These are phyloP conservation scores for Hansenula sp. DNA, from an alignment of 1,139 yeast species.

Conservation along the genomic window DNA sequence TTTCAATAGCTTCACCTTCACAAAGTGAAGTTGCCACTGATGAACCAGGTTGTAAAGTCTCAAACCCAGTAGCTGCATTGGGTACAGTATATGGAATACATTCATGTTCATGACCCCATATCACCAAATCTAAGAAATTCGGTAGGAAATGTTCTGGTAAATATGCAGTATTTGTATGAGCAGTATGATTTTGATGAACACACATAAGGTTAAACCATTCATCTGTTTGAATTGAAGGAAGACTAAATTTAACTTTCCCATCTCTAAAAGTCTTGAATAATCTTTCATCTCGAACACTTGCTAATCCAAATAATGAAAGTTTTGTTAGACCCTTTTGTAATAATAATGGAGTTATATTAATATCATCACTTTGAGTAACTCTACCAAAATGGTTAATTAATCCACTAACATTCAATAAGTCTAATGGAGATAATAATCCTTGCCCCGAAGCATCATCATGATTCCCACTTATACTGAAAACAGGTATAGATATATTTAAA, in stretches of 20 bases:
- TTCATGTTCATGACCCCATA: constrained; percentile 99
- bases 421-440: constrained; percentile 82
- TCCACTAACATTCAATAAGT: constrained; percentile 77
- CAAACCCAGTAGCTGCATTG: constrained; percentile 67
- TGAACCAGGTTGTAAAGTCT: constrained; percentile 89
- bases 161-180: constrained; percentile 76
- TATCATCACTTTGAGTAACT: constrained; percentile 69
- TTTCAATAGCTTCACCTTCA: constrained; percentile 78
- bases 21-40: constrained; percentile 88
- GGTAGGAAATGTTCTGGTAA: constrained; percentile 86
- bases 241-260: constrained; percentile 71
- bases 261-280: constrained; percentile 77
- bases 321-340: constrained; percentile 79
- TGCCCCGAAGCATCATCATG: constrained; percentile 97
- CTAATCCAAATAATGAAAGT: constrained; percentile 83
- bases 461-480: constrained; percentile 92
- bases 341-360: constrained; percentile 72
- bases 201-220: constrained; percentile 84
- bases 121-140: constrained; percentile 67
- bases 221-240: constrained; percentile 56
- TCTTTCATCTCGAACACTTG: constrained; percentile 86
- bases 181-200: constrained; percentile 88
- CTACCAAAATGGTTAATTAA: constrained; percentile 87
- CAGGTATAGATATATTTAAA: constrained; percentile 84
- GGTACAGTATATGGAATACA: constrained; percentile 69